Evolutionary conservation across 2,329 filamentous ascomycete species (phyloP), one percentile per base, ranked within the genome.

Genomic region (Penicillium nordicum): DNA sequence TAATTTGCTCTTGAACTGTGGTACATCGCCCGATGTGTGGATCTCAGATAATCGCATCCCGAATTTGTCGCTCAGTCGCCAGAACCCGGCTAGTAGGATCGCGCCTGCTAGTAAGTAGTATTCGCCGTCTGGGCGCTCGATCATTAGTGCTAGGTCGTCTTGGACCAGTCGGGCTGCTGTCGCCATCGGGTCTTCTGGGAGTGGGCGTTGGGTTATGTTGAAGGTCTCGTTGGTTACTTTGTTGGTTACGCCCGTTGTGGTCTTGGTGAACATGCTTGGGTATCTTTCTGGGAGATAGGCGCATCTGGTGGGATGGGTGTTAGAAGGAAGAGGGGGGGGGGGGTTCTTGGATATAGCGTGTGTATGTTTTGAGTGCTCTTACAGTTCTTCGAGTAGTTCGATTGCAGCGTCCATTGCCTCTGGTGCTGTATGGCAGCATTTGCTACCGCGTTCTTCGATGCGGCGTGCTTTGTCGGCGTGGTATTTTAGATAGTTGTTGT

Each of bases 131-230:
- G 79, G 71, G 21, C 79, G 80, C 73, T 94, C 89, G 63, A 93
- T 80, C 90, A 95, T 93, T 53, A 95, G 83, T 0, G 90, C 90
- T 0, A 95, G 75, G 69, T 95, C 90, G 67, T 95, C 91, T 72
- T 94, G 90, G 3, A 90, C 77, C 21, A 93, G 81, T 1, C 89
- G 84, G 0, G 85, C 88, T 50, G 81, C 84, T 66, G 86, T 89
- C 57, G 83, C 81, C 86, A 95, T 93, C 0, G 90, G 89, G 66
- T 94, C 89, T 74, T 93, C 89, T 1, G 76, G 72, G 5, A 92
- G 78, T 0, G 87, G 87, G 0, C 84, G 78, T 57, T 83, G 78
- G 1, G 78, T 71, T 38, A 89, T 85, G 70, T 92, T 82, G 76
- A 94, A 90, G 9, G 73, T 78, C 73, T 95, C 90, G 8, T 84